phyloP scores from a whole-genome alignment of 768 basidiomycete species.

The Phaeotremella fagi region DNA sequence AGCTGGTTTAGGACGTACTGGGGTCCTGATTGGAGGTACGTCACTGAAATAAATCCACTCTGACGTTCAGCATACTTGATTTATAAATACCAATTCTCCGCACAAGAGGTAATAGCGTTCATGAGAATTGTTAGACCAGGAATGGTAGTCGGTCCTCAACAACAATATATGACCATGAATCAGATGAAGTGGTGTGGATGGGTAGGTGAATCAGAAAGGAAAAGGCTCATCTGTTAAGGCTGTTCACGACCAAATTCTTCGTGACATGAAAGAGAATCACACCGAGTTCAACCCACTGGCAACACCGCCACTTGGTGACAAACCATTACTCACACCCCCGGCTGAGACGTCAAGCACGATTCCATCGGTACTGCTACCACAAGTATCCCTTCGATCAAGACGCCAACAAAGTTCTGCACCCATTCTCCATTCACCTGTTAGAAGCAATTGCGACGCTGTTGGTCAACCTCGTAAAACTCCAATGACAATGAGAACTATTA shows the following conservation, averaged over 20 bases:
- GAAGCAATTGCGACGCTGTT: slow-evolving; percentile 31
- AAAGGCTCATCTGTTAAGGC: slow-evolving; percentile 15
- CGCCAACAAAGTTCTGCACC: neutral
- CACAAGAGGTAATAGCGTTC: slow-evolving; percentile 90
- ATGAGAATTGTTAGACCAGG: slow-evolving; percentile 95
- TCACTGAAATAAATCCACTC: neutral
- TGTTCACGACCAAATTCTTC: slow-evolving; percentile 25
- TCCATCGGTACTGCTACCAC: neutral
- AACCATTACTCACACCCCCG: neutral
- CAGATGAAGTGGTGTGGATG: slow-evolving; percentile 45
- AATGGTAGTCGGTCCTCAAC: slow-evolving; percentile 48
- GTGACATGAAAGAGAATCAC: slow-evolving; percentile 18
- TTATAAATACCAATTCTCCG: slow-evolving; percentile 98
- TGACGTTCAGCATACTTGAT: slow-evolving; percentile 71
- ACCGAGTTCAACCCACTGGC: slow-evolving; percentile 31
- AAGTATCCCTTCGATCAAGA: neutral
- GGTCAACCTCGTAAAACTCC: slow-evolving; percentile 41
- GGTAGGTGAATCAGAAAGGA: slow-evolving; percentile 22
- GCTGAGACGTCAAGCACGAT: neutral
- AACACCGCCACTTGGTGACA: slow-evolving; percentile 28
- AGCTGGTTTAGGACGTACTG: slow-evolving; percentile 92
- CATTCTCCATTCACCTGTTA: neutral
- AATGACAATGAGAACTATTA: neutral
- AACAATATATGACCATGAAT: slow-evolving; percentile 42
- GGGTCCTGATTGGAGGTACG: slow-evolving; percentile 77